Percentiles rank a stretch among this genome's conserved stretches.
phyloP scores from a whole-genome alignment of 192 early-diverging fungal species.

The Funneliformis geosporum region DNA sequence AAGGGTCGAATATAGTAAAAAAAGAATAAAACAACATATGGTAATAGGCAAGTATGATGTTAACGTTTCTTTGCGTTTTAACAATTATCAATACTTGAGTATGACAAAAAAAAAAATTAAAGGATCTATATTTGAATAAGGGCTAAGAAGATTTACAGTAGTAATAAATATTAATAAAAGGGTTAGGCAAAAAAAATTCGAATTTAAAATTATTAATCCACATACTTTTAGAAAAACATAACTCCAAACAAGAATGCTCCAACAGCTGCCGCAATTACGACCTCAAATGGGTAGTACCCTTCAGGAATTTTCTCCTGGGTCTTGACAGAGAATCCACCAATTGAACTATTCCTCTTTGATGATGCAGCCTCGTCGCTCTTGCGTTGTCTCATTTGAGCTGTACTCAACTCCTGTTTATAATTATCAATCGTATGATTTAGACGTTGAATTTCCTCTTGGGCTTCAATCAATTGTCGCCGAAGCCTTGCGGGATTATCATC shows the following conservation, averaged over 20 bases:
- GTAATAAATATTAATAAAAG: too few species aligned
- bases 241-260: conserved; percentile 26
- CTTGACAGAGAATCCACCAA: conserved; percentile 8
- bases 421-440: conserved; percentile 15
- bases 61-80: too few species aligned
- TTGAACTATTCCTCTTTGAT: background rate
- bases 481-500: conserved; percentile 19
- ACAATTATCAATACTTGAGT: too few species aligned
- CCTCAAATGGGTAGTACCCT: conserved; percentile 31
- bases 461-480: conserved; percentile 25
- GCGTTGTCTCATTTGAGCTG: conserved; percentile 27
- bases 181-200: too few species aligned
- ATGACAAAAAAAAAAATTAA: too few species aligned
- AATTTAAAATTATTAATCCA: background rate
- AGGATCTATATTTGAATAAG: too few species aligned
- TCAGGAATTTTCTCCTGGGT: conserved; percentile 27
- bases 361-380: conserved; percentile 11
- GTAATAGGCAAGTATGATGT: too few species aligned
- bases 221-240: conserved; percentile 24
- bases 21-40: too few species aligned
- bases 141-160: too few species aligned
- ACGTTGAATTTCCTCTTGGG: conserved; percentile 9
- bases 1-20: too few species aligned
- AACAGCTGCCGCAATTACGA: conserved; percentile 23
- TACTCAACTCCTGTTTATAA: conserved; percentile 25